Base-by-base conservation (phyloP, 768 basidiomycete species). In the Amanita rubescens region DNA sequence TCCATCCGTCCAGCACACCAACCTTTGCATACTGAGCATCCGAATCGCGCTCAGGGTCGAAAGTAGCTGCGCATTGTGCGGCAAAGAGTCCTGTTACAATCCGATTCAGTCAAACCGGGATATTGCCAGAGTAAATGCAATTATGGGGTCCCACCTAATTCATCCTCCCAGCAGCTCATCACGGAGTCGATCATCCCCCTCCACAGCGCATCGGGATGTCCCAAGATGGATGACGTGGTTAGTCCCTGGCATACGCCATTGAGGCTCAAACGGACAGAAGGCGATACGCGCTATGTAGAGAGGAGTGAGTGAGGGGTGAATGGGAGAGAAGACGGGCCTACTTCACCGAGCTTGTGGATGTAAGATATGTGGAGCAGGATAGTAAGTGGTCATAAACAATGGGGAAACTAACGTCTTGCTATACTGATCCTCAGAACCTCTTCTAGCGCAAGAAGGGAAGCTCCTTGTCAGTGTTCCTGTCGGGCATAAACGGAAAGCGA, bases 211-310 rank as follows among this genome's bases (percentile, higher is more conserved):
- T 94, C 87, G 52, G 81, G 72, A 42, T 78, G 79, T 1, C 77
- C 80, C 84, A 98, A 88, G 43, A 93, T 74, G 34, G 78, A 87
- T 3, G 95, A 71, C 0, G 96, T 93, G 0, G 88, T 92, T 37
- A 94, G 73, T 6, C 93, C 96, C 96, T 96, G 98, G 68, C 96
- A 99, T 7, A 98, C 75, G 2, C 94, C 95, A 67, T 97, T 98
- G 69, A 99, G 75, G 6, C 95, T 88, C 6, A 98, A 78, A 68
- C 98, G 96, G 11, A 92, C 77, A 0, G 94, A 94, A 95, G 75
- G 66, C 95, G 91, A 69, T 95, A 95, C 1, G 79, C 75, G 68
- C 74, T 85, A 89, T 89, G 61, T n/a, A 9, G 5, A 24, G 24
- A n/a, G 12, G 3, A 25, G 15, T 15, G 6, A 51, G 33, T 17